Conservation (phyloP, 2,329 filamentous ascomycete genomes). For the Amylocarpus encephaloides region DNA sequence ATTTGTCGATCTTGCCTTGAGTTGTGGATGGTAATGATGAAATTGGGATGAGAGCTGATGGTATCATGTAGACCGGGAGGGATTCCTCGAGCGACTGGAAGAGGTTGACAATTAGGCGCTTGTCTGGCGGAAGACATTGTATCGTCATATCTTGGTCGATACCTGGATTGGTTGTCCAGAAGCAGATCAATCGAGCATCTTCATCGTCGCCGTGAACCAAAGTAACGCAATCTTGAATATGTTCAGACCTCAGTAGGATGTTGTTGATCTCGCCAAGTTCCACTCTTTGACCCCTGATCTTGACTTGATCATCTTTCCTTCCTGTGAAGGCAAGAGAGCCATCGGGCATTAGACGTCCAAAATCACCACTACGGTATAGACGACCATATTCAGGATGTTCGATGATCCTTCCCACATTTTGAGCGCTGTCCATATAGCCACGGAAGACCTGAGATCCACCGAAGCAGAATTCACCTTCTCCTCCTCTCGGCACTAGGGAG, state of each 20-base stretch:
- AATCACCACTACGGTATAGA: constrained; percentile 76
- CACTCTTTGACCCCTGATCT: constrained; percentile 72
- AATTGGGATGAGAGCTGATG: constrained; percentile 65
- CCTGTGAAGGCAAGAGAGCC: constrained; percentile 69
- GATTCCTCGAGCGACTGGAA: constrained; percentile 47
- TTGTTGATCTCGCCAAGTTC: constrained; percentile 72
- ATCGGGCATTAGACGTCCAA: constrained; percentile 71
- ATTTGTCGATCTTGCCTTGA: constrained; percentile 68
- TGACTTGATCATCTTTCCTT: constrained; percentile 72
- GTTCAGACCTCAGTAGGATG: constrained; percentile 45
- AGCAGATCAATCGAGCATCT: constrained; percentile 55
- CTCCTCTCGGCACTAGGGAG: constrained; percentile 58
- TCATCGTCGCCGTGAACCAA: constrained; percentile 45
- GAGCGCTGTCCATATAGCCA: constrained; percentile 63
- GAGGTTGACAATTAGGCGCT: constrained; percentile 38
- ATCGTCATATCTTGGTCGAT: constrained; percentile 2
- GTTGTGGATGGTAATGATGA: constrained; percentile 62
- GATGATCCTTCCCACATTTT: constrained; percentile 63
- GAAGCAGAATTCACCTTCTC: constrained; percentile 78
- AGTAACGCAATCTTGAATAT: constrained; percentile 57
- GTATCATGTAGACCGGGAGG: constrained; percentile 74
- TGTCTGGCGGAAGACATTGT: constrained; percentile 34
- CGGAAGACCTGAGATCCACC: constrained; percentile 74
- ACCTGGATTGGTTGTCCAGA: constrained; percentile 50
- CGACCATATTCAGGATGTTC: constrained; percentile 61